Evolutionary conservation across 129 eudicot genomes (phyloP), one percentile per base, ranked within the genome.

Genomic region (Arctium lappa): DNA sequence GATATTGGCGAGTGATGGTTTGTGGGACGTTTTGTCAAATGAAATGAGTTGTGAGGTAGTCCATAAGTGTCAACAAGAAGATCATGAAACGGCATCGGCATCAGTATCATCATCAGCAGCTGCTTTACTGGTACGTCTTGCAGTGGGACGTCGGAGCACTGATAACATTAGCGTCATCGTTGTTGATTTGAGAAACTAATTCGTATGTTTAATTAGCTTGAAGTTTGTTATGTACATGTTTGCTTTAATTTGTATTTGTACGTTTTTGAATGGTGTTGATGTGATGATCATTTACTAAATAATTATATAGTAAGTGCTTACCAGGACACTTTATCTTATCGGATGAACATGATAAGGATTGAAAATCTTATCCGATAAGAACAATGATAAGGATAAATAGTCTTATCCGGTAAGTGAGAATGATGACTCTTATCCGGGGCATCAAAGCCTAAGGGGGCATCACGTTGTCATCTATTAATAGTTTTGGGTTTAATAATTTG

Each of bases 111-210:
- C 53, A 0, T 76, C 68, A 1, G 85, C 88, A 0, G 88, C 93
- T 0, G 84, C 90, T 30, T 85, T 90, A 72, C 87, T 90, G 0
- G 86, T 86, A 2, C 89, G 92, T 22, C 88, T 88, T 16, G 92
- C 94, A 1, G 70, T 90, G 79, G 94, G 90, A 30, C 74, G 92
- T 32, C 42, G 82, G 10, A 88, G 94, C 72, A 38, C 12, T 10
- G 94, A 90, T 81, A 90, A 90, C 70, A 77, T 90, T 8, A 81
- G 90, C 32, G 91, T 88, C 15, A 81, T 88, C 62, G 90, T 90
- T 22, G 87, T 90, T 62, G 90, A 90, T 86, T 56, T 90, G 73
- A 86, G 85, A 62, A 73, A 83, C 22, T 60, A 18, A 71, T 48
- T 31, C 10, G 4, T 38, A 10, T 1, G 4, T 5, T 10, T 2